Base-by-base conservation (phyloP, 768 basidiomycete genomes). In the Podaxis mareebaensis region DNA sequence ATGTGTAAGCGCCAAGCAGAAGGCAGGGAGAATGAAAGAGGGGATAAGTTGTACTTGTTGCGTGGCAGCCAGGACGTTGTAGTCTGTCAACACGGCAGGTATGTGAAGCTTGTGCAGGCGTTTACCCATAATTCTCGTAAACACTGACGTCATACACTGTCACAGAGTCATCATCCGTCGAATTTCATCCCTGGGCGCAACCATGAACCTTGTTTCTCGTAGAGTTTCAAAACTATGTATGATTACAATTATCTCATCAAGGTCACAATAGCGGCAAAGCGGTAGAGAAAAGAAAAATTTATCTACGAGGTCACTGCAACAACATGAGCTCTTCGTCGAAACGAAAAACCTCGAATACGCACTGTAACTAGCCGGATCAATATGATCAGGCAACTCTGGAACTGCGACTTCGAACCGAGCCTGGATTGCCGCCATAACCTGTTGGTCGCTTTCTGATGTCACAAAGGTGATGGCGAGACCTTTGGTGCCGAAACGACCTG, bases 401-500 rank as follows among this genome's bases (percentile, higher is more conserved):
- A 99, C 95, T 36, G 94, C 95, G 33, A 99, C 96, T 74, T 98
- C 96, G 80, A 99, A 99, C 68, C 97, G 80, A 44, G 93, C 88
- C 76, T 99, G 97, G 69, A 99, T 99, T 28, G 90, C 85, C 44
- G 89, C 83, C 89, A 99, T 92, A 64, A 99, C 96, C 76, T 93
- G 92, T 73, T 92, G 88, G 72, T 99, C 97, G 65, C 82, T 86
- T 58, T 98, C 96, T 20, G 90, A 92, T 3, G 96, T 88, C 46
- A 98, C 93, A 72, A 96, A 99, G 0, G 96, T 98, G 75, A 99
- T 93, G 17, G 96, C 96, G 49, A 99, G 90, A 84, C 97, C 97
- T 78, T 99, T 99, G 38, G 97, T 99, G 67, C 97, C 97, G 77
- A 99, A 99, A 66, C 97, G 94, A 68, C 97, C 97, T 67, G 97